Evolutionary conservation across 805 yeast genomes (phyloP).

Genomic region (Debaryomyces prosopidis): DNA sequence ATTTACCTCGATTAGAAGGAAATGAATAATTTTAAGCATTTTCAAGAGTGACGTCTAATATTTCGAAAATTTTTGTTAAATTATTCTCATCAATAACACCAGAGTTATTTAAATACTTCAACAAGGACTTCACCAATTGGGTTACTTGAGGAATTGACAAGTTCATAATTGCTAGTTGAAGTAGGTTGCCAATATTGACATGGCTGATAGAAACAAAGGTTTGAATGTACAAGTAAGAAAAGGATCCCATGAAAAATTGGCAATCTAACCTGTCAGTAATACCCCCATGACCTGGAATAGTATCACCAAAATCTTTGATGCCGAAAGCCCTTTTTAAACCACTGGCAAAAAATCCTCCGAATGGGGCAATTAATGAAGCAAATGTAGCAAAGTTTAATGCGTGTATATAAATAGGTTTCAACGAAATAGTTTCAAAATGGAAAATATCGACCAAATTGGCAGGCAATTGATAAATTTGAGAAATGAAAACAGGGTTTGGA

Average conservation of each 20-base stretch:
- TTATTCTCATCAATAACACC: conserved; percentile 29
- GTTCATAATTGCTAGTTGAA: conserved; percentile 75
- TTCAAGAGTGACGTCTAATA: conserved; percentile 21
- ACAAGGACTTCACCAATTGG: conserved; percentile 59
- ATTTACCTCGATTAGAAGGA: too few relatives aligned
- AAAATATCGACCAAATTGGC: conserved; percentile 54
- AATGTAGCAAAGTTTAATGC: conserved; percentile 84
- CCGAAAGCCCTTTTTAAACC: conserved; percentile 97
- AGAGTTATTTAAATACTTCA: conserved; percentile 48
- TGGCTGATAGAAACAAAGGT: conserved; percentile 80
- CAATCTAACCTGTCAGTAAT: conserved; percentile 97
- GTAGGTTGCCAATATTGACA: conserved; percentile 68
- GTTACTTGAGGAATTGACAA: conserved; percentile 65
- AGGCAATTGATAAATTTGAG: conserved; percentile 78
- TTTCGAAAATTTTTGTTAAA: conserved; percentile 25
- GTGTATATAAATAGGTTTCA: conserved; percentile 91
- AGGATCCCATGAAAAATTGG: conserved; percentile 96
- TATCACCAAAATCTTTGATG: conserved; percentile 96
- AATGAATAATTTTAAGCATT: too few relatives aligned
- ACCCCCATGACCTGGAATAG: conserved; percentile 99
- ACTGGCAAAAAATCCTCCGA: conserved; percentile 97
- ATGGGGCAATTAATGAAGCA: conserved; percentile 96
- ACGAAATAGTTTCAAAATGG: conserved; percentile 46
- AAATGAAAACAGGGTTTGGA: conserved; percentile 84
- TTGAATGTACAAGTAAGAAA: conserved; percentile 87